Evolutionary conservation across 1,284 basidiomycete species (phyloP).

Genomic region (Ustilago xerochloae): DNA sequence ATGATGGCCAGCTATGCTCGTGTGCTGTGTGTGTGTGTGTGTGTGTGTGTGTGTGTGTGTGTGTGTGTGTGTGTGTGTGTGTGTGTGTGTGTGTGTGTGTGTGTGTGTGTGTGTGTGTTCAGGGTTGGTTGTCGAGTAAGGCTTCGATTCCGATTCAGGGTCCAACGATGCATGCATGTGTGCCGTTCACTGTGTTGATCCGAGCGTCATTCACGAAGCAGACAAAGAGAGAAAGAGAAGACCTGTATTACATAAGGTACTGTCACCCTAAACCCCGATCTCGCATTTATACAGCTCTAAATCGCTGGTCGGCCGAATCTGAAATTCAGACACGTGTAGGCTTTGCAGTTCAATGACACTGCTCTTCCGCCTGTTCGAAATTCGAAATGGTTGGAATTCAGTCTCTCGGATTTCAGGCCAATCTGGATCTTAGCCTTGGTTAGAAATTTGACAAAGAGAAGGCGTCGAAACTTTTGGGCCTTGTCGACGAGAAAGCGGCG

Average conservation of each 20-base stretch:
- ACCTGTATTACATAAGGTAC: slow-evolving; percentile 20
- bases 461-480: not conserved
- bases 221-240: too few relatives aligned
- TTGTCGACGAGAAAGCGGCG: slow-evolving; percentile 8
- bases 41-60: too few relatives aligned
- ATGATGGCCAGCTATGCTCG: too few relatives aligned
- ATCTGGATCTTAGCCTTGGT: not conserved
- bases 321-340: too few relatives aligned
- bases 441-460: not conserved
- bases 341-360: not conserved
- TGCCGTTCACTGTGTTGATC: slow-evolving; percentile 16
- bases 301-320: slow-evolving; percentile 1
- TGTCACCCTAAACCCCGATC: not conserved
- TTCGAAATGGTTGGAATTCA: not conserved
- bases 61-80: too few relatives aligned
- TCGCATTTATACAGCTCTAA: not conserved
- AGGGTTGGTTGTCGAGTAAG: too few relatives aligned
- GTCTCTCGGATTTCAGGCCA: not conserved
- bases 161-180: slow-evolving; percentile 24
- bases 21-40: too few relatives aligned
- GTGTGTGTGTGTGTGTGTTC: too few relatives aligned
- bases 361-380: not conserved
- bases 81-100: too few relatives aligned
- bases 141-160: too few relatives aligned
- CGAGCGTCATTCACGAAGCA: slow-evolving; percentile 12